Base-by-base conservation (phyloP, 192 early-diverging fungal species). In the Backusella psychrophila region DNA sequence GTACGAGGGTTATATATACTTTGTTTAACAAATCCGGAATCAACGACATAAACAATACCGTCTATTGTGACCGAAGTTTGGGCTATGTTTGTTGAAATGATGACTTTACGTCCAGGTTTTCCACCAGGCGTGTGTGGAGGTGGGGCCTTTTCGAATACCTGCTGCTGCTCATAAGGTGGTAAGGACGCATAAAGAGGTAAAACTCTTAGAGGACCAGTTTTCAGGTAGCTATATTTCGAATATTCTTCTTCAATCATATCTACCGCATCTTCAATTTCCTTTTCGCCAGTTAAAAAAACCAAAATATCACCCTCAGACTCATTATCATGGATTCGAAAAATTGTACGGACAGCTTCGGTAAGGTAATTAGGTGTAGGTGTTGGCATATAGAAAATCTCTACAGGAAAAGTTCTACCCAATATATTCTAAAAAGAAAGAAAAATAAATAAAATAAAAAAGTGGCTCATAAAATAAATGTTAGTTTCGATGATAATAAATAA, bases 11-110 rank as follows among this genome's bases (percentile, higher is more conserved):
- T 97, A 85, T 98, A 99, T 36, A 98, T 95, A 82, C 98, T 98
- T 84, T 99, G 97, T 79, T 99, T 99, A 26, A 96, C 90, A 77
- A 98, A 97, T 11, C 97, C 98, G 44, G 96, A 95, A 77, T 99
- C 98, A 72, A 99, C 92, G 41, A 99, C 98, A 83, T 99, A 99
- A 19, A 98, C 97, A 73, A 99, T 97, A 77, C 97, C 97, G 82
- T 99, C 97, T 67, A 99, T 99, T 5, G 98, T 99, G 71, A 99
- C 85, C 0, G 95, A 96, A 3, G 98, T 99, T 85, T 99, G 97
- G 34, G 98, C 97, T 81, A 99, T 88, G 78, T 98, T 99, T 35
- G 98, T 99, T 0, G 96, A 97, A 7, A 99, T 91, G n/a, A 99
- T 94, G 52, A 96, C 85, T 81, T 99, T 99, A 75, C 98, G 93